Conservation (phyloP, 2,329 filamentous ascomycete genomes). For the Colletotrichum navitas region DNA sequence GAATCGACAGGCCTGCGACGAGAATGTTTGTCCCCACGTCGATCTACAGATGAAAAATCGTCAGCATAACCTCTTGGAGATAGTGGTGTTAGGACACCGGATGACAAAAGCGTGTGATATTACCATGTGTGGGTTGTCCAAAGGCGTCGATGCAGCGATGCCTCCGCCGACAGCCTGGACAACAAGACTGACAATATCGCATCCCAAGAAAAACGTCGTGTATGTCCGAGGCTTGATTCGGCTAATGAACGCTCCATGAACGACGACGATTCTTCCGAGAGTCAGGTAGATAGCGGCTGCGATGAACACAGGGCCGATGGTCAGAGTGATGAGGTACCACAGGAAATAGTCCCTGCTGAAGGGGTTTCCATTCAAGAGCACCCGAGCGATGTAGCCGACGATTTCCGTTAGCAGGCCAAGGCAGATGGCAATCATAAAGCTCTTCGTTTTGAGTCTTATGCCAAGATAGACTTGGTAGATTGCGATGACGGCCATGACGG, state of each 20-base stretch:
- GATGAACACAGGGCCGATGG: conserved; percentile 47
- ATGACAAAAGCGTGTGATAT: not conserved
- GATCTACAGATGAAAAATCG: conserved; percentile 5
- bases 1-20: conserved; percentile 17
- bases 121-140: conserved; percentile 22
- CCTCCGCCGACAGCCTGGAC: conserved; percentile 22
- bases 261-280: conserved; percentile 45
- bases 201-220: conserved; percentile 19
- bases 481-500: not conserved
- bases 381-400: conserved; percentile 44
- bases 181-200: conserved; percentile 23
- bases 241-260: conserved; percentile 36
- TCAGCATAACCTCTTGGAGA: not conserved
- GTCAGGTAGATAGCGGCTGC: conserved; percentile 46
- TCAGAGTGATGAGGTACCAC: conserved; percentile 44
- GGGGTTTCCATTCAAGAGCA: conserved; percentile 39
- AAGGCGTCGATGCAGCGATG: conserved; percentile 20
- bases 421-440: conserved; percentile 35
- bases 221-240: conserved; percentile 28
- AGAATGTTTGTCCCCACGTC: conserved; percentile 23
- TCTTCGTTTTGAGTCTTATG: not conserved
- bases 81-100: not conserved
- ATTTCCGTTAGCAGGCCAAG: conserved; percentile 45
- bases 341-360: conserved; percentile 29
- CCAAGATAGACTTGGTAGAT: not conserved